These are phyloP conservation scores for Botrytis pseudocinerea DNA, from an alignment of 2,329 filamentous ascomycete species.

Conservation along the genomic window DNA sequence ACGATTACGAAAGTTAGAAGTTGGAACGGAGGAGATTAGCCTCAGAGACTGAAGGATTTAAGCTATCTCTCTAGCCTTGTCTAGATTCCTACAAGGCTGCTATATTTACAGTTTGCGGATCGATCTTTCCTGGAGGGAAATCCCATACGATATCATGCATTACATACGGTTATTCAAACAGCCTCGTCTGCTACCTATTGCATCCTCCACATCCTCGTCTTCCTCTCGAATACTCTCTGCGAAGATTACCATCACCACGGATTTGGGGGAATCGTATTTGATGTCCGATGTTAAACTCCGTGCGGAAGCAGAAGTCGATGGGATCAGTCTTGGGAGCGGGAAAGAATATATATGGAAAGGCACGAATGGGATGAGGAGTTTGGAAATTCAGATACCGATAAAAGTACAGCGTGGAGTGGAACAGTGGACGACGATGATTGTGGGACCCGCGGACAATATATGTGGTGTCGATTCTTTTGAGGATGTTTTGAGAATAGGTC, in stretches of 20 bases:
- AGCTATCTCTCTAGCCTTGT: constrained; percentile 2
- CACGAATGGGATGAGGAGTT: constrained; percentile 32
- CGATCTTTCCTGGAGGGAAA: not conserved
- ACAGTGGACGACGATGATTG: constrained; percentile 27
- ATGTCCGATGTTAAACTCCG: constrained; percentile 37
- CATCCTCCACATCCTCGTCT: constrained; percentile 13
- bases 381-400: constrained; percentile 32
- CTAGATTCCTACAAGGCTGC: constrained; percentile 2
- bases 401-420: not conserved
- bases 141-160: constrained; percentile 46
- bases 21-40: constrained; percentile 4
- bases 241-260: constrained; percentile 65
- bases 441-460: constrained; percentile 27
- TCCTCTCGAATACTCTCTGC: constrained; percentile 41
- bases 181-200: constrained; percentile 48
- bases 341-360: constrained; percentile 35
- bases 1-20: not conserved
- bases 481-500: constrained; percentile 18
- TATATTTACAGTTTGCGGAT: not conserved
- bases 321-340: constrained; percentile 15
- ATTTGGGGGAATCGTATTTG: constrained; percentile 53
- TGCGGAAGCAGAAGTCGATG: constrained; percentile 27
- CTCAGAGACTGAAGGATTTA: constrained; percentile 5
- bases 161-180: constrained; percentile 70
- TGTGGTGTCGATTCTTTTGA: constrained; percentile 25